Percentiles rank a stretch among this genome's conserved stretches.
These are phyloP conservation scores for Nidularia pulvinata DNA, from an alignment of 768 basidiomycete species.

Conservation along the genomic window DNA sequence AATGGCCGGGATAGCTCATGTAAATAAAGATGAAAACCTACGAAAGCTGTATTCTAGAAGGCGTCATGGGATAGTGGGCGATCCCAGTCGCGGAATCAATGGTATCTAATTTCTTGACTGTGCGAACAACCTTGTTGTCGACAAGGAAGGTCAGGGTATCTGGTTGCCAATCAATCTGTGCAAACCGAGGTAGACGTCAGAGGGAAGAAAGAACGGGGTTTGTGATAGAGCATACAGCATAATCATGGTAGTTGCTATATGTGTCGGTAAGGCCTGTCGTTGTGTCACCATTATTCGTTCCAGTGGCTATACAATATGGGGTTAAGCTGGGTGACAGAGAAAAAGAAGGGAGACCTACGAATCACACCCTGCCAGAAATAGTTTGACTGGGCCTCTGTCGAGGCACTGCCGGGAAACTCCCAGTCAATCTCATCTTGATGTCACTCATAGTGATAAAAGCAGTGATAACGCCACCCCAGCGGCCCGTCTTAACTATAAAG, in stretches of 20 bases:
- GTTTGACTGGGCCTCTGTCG: conserved; percentile 74
- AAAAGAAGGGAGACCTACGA: conserved; percentile 37
- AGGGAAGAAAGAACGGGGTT: background rate
- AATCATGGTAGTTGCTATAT: conserved; percentile 72
- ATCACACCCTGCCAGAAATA: conserved; percentile 78
- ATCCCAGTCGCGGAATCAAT: conserved; percentile 51
- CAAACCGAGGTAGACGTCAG: background rate
- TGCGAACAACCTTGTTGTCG: conserved; percentile 73
- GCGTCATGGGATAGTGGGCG: conserved; percentile 71
- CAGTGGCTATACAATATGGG: conserved; percentile 25
- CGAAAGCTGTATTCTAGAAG: conserved; percentile 82
- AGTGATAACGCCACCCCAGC: conserved; percentile 80
- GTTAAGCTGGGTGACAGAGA: background rate
- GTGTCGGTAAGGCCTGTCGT: conserved; percentile 58
- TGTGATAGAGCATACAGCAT: conserved; percentile 48
- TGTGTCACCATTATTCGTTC: conserved; percentile 45
- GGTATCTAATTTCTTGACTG: conserved; percentile 59
- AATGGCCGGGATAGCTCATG: background rate
- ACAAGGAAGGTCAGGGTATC: conserved; percentile 64
- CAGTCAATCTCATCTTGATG: conserved; percentile 89
- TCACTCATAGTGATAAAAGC: conserved; percentile 87
- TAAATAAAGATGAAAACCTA: conserved; percentile 21
- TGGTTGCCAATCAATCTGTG: conserved; percentile 81
- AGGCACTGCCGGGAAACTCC: conserved; percentile 73
- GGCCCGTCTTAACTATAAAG: conserved; percentile 68